A percentile compares a stretch with the other conserved stretches of the same genome.
Conservation (phyloP, 78 protist genomes). For the Salpingoeca rosetta region DNA sequence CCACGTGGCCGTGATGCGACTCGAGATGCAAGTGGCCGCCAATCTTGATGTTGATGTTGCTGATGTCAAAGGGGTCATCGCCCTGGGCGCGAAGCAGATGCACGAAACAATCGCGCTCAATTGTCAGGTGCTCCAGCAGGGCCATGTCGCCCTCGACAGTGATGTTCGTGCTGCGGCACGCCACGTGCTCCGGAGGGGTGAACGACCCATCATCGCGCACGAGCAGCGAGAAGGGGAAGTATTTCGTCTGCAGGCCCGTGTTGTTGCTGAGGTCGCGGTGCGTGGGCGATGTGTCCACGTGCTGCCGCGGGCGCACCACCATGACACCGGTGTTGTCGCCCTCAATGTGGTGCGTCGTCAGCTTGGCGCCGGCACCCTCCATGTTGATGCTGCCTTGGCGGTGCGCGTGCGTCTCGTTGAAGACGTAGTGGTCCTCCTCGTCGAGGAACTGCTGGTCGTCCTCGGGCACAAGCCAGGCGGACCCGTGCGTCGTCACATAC, state of each 20-base stretch:
- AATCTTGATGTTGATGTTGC: neutral
- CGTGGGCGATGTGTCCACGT: neutral
- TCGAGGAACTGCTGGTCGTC: neutral
- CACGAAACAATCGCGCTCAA: neutral
- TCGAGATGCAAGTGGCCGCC: neutral
- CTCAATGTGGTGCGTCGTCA: neutral
- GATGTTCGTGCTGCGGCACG: neutral
- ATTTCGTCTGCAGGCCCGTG: too few species aligned
- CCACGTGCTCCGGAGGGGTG: neutral
- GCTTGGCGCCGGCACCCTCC: neutral
- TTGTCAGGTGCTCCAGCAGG: neutral
- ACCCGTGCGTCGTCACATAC: too few species aligned
- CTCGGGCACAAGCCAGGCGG: neutral
- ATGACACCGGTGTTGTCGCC: neutral
- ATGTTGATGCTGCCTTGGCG: neutral
- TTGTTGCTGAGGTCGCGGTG: neutral
- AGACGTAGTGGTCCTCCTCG: neutral
- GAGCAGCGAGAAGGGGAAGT: neutral
- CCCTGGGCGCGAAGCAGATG: neutral
- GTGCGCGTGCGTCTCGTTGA: neutral
- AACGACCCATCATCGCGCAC: neutral
- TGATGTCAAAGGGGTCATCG: neutral
- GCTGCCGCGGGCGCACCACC: neutral
- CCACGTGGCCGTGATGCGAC: neutral
- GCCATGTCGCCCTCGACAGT: neutral